Base-by-base conservation (phyloP, 768 basidiomycete species). In the Boletales sp. region DNA sequence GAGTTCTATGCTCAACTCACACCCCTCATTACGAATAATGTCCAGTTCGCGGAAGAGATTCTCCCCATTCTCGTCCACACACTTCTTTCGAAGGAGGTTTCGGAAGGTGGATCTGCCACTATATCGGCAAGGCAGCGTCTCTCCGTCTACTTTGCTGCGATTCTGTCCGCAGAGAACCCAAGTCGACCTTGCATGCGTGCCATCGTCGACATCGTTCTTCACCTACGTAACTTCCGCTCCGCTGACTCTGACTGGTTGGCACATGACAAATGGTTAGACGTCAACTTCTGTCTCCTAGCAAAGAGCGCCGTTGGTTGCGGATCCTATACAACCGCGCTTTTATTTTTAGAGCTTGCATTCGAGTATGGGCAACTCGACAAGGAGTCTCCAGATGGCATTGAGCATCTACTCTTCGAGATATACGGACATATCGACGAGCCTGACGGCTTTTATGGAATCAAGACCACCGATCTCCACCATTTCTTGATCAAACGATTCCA, bases 381-480 rank as follows among this genome's bases (percentile, higher is more conserved):
- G 17, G 66, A 69, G 8, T 61, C 61, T n/a, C 52, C 59, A 3
- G 53, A 55, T 10, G 66, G 69, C 14, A 70, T 76, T 1, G 89
- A 92, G 56, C 73, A 87, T 50, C 75, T 94, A 21, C 71, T 98
- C 18, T 97, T 93, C 71, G 86, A 87, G 43, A 92, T 98, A 43
- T 99, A 98, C 62, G 83, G 84, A 47, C 87, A 93, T 58, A 93
- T 99, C 52, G 94, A 97, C 61, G 97, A 99, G 65, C 94, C 94
- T 0, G 97, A 99, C 59, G 94, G 97, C 2, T 99, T 99, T 66
- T 99, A 99, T 67, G 93, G 93, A 6, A 93, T 98, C 51, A 77
- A 85, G 53, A 83, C 87, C 8, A 69, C 76, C 30, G 83, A 98
- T 61, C 78, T 90, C n/a, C 79, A 82, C 21, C 77, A 80, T 39